Evolutionary conservation across 257 asterid genomes (phyloP).

Genomic region (Cinchona pubescens): DNA sequence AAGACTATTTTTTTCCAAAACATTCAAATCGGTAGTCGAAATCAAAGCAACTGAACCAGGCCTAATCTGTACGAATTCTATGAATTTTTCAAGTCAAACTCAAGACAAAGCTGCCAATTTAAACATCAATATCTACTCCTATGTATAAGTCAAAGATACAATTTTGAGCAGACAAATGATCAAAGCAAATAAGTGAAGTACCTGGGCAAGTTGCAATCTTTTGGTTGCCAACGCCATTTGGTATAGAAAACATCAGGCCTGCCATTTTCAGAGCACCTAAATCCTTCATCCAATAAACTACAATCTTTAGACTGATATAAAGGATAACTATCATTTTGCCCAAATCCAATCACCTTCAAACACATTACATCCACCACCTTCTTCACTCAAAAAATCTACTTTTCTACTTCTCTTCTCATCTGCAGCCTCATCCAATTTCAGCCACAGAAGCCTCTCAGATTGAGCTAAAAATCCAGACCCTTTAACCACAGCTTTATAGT

Average conservation of each 20-base stretch:
- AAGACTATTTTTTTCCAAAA: background rate
- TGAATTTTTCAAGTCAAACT: background rate
- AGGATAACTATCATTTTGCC: slow-evolving; percentile 91
- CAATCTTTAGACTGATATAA: slow-evolving; percentile 72
- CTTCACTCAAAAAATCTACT: slow-evolving; percentile 58
- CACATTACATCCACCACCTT: slow-evolving; percentile 59
- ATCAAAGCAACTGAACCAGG: slow-evolving; percentile 3
- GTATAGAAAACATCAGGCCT: slow-evolving; percentile 91
- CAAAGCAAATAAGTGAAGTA: slow-evolving; percentile 14
- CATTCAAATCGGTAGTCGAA: background rate
- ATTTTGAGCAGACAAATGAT: slow-evolving; percentile 16
- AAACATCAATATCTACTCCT: background rate
- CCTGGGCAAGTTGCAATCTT: slow-evolving; percentile 89
- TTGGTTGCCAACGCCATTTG: slow-evolving; percentile 99
- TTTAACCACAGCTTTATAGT: slow-evolving; percentile 51
- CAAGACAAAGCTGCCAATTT: background rate
- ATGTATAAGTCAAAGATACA: background rate
- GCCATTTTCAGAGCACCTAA: slow-evolving; percentile 86
- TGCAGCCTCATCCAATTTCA: slow-evolving; percentile 42
- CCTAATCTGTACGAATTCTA: background rate
- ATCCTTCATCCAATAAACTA: slow-evolving; percentile 79
- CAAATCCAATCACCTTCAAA: slow-evolving; percentile 98
- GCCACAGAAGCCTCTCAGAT: slow-evolving; percentile 61
- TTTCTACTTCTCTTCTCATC: slow-evolving; percentile 27
- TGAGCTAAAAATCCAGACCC: slow-evolving; percentile 47